phyloP scores from a whole-genome alignment of 257 asterid genomes.

The Ehretia macrophylla region DNA sequence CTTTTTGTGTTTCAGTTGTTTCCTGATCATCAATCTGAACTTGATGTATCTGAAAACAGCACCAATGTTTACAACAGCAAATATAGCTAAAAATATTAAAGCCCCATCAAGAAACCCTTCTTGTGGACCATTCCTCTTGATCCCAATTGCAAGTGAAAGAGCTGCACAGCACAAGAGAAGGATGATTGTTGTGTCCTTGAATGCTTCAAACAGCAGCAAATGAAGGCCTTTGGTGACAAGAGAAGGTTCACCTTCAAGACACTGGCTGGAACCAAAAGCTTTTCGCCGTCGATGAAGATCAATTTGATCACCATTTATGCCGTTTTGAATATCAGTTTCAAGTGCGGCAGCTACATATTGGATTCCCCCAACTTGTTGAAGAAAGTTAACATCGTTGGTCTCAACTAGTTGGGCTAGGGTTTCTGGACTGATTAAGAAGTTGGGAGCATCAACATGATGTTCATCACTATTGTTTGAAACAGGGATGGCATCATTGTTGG shows the following conservation, averaged over 20 bases:
- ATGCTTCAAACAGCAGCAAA: conserved; percentile 17
- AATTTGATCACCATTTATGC: conserved; percentile 22
- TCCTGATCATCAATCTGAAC: conserved; percentile 10
- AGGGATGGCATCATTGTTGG: not conserved
- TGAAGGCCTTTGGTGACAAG: not conserved
- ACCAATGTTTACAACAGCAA: conserved; percentile 15
- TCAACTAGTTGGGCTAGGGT: conserved; percentile 16
- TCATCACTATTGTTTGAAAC: conserved; percentile 4
- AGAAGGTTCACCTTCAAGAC: not conserved
- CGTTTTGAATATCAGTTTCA: conserved; percentile 16
- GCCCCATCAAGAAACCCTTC: conserved; percentile 23
- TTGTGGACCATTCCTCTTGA: conserved; percentile 23
- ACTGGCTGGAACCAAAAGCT: conserved; percentile 25
- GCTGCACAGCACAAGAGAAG: conserved; percentile 34
- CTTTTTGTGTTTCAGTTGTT: conserved; percentile 1
- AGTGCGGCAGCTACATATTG: conserved; percentile 14
- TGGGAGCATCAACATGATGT: not conserved
- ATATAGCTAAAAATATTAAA: conserved; percentile 16
- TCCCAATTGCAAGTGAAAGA: conserved; percentile 31
- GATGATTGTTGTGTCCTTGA: conserved; percentile 24
- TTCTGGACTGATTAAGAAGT: conserved; percentile 20
- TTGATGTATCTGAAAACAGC: conserved; percentile 14
- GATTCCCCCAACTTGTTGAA: conserved; percentile 3
- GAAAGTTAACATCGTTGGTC: not conserved
- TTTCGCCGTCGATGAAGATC: conserved; percentile 24